Evolutionary conservation across 1,284 basidiomycete genomes (phyloP).

Genomic region (Ceratobasidium papillatum): DNA sequence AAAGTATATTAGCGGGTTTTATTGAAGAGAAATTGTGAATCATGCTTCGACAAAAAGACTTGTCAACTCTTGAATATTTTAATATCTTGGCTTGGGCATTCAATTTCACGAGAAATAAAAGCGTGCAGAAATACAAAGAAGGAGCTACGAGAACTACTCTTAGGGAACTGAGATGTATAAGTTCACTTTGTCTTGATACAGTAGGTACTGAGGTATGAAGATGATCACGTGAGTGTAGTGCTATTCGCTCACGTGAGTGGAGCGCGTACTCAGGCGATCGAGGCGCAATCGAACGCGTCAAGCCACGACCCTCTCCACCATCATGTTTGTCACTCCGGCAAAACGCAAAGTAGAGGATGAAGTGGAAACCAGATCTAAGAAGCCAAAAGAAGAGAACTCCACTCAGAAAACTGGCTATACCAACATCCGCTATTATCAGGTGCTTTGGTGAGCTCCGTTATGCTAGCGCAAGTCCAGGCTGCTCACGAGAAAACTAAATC

Average conservation of each 20-base stretch:
- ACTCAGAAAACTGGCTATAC: background rate
- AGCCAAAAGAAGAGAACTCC: constrained; percentile 1
- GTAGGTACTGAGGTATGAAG: background rate
- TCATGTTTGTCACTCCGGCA: constrained; percentile 30
- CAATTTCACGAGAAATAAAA: no score
- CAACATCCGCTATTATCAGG: constrained; percentile 29
- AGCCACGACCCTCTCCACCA: constrained; percentile 27
- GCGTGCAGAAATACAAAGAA: no score
- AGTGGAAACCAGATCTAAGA: background rate
- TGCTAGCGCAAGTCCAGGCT: background rate
- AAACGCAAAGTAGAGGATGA: constrained; percentile 25
- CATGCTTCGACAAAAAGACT: no score
- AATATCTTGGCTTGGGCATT: no score
- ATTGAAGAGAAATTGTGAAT: no score
- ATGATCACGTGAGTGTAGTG: background rate
- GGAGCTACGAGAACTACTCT: no score
- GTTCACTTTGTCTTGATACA: no score
- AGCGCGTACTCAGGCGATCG: background rate
- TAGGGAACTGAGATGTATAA: no score
- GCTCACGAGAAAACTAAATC: no score
- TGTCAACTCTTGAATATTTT: no score
- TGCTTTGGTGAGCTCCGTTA: constrained; percentile 12
- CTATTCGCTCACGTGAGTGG: constrained; percentile 1
- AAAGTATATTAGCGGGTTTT: no score
- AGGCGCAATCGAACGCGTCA: background rate